A percentile compares a stretch with the other conserved stretches of the same genome.
Conservation (phyloP, 306 rosid species). For the Acacia acuminata region DNA sequence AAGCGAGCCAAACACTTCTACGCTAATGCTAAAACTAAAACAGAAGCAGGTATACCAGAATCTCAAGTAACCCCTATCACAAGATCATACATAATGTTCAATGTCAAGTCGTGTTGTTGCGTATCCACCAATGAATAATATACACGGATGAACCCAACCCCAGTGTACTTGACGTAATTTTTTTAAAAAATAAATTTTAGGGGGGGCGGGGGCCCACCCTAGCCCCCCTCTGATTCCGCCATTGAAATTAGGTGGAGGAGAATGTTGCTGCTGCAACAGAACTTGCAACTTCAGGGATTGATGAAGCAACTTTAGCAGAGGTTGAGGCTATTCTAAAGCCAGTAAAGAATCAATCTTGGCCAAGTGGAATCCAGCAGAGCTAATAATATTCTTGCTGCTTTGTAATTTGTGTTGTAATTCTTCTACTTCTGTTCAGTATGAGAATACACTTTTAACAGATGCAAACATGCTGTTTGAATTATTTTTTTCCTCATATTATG, state of each 20-base stretch:
- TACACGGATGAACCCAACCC: too few species aligned
- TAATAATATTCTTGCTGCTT: constrained; percentile 38
- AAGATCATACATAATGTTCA: too few species aligned
- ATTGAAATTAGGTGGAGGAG: constrained; percentile 77
- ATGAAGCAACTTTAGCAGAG: constrained; percentile 63
- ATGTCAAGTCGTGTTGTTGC: too few species aligned
- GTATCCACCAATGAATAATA: too few species aligned
- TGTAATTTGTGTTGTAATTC: constrained; percentile 23
- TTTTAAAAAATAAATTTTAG: too few species aligned
- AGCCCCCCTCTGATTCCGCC: too few species aligned
- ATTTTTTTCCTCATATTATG: neutral
- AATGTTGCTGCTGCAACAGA: constrained; percentile 86
- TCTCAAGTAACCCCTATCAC: too few species aligned
- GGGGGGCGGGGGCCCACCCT: too few species aligned
- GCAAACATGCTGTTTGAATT: neutral
- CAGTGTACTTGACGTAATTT: too few species aligned
- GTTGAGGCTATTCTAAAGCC: constrained; percentile 77
- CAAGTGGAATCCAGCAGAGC: constrained; percentile 79
- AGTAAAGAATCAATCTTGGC: constrained; percentile 87
- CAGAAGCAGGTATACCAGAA: too few species aligned
- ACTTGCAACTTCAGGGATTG: constrained; percentile 63
- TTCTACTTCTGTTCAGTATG: constrained; percentile 20
- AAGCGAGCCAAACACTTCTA: too few species aligned
- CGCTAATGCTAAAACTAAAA: too few species aligned
- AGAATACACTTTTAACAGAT: neutral